A percentile compares a stretch with the other conserved stretches of the same genome.
These are phyloP conservation scores for Triticum timopheevii DNA, from an alignment of 176 grass and related monocot genomes.

Conservation along the genomic window DNA sequence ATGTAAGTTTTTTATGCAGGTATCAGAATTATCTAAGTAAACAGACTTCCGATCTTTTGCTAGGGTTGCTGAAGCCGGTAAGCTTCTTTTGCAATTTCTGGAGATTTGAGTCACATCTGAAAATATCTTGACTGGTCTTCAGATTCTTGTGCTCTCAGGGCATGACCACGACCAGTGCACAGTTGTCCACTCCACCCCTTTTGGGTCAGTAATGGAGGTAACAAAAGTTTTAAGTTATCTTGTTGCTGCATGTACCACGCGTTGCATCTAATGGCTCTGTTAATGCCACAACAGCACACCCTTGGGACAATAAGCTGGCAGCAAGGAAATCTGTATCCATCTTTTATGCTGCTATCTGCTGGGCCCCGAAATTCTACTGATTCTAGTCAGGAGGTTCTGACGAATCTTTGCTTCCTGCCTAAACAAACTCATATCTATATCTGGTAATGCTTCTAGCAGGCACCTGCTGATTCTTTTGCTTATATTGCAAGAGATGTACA, in stretches of 20 bases:
- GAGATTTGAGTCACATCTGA: constrained; percentile 18
- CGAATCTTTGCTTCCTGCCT: constrained; percentile 86
- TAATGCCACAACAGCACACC: constrained; percentile 77
- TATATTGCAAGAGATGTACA: neutral
- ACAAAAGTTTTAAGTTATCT: constrained; percentile 20
- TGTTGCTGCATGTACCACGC: neutral
- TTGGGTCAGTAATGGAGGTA: constrained; percentile 71
- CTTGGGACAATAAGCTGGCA: constrained; percentile 92
- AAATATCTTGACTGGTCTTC: constrained; percentile 25
- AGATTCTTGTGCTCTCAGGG: constrained; percentile 88
- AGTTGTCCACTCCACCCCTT: constrained; percentile 58
- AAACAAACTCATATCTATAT: constrained; percentile 95
- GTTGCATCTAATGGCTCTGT: constrained; percentile 38
- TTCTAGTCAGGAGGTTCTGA: constrained; percentile 47
- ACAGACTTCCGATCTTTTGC: constrained; percentile 81
- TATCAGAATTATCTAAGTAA: constrained; percentile 96
- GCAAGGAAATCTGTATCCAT: constrained; percentile 93
- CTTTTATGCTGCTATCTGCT: constrained; percentile 92
- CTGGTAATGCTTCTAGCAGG: constrained; percentile 45
- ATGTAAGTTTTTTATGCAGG: constrained; percentile 42
- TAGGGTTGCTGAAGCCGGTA: constrained; percentile 79
- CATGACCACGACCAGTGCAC: constrained; percentile 99
- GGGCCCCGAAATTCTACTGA: constrained; percentile 58
- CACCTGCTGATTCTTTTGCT: constrained; percentile 12
- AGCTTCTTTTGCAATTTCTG: constrained; percentile 28